Percentiles rank a stretch among this genome's conserved stretches.
Evolutionary conservation across 2,329 filamentous ascomycete genomes (phyloP).

Genomic region (Grosmannia serpens): DNA sequence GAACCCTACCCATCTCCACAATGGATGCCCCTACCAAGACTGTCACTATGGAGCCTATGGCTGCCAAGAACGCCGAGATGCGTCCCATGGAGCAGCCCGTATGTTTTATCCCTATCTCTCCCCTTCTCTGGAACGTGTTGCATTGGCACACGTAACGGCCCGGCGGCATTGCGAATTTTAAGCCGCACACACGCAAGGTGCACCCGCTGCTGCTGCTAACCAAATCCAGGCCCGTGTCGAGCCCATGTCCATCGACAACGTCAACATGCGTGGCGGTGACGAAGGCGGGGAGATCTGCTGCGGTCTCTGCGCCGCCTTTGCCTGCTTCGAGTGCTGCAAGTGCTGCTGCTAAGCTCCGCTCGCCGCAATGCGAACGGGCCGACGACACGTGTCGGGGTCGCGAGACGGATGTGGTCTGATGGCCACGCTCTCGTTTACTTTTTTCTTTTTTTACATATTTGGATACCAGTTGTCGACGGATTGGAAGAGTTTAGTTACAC

Average conservation of each 20-base stretch:
- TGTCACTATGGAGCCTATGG: constrained; percentile 11
- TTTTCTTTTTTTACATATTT: background rate
- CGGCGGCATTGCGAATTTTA: background rate
- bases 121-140: background rate
- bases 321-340: constrained; percentile 15
- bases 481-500: background rate
- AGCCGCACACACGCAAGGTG: background rate
- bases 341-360: constrained; percentile 9
- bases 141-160: background rate
- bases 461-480: background rate
- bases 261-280: constrained; percentile 15
- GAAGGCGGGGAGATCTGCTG: constrained; percentile 14
- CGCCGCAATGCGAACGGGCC: background rate
- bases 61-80: constrained; percentile 14
- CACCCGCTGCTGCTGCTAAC: background rate
- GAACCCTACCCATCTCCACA: background rate
- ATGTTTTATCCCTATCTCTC: constrained; percentile 5
- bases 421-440: too few relatives aligned
- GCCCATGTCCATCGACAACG: constrained; percentile 14
- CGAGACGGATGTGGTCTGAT: too few relatives aligned
- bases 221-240: constrained; percentile 9
- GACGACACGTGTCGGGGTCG: background rate
- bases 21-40: constrained; percentile 14
- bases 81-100: constrained; percentile 16
- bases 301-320: constrained; percentile 15